Conservation (phyloP, 192 early-diverging fungal genomes). For the Mortierella alpina region DNA sequence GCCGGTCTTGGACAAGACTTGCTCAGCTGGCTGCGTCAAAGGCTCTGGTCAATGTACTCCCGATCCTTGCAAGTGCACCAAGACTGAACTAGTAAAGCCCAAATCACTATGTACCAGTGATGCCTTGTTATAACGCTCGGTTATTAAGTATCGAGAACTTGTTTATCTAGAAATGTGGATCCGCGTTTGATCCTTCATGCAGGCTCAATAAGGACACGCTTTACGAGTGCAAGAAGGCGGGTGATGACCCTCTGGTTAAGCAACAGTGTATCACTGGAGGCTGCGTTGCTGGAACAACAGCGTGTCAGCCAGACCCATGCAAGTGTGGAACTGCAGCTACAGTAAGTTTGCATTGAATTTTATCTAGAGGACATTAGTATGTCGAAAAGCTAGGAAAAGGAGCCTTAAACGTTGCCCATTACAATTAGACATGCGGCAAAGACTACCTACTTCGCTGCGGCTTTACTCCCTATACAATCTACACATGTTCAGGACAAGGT, state of each 20-base stretch:
- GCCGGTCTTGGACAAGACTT: not conserved
- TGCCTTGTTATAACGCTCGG: no score
- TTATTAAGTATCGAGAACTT: no score
- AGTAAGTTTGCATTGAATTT: not conserved
- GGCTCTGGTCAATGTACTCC: not conserved
- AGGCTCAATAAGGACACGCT: not conserved
- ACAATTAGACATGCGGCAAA: constrained; percentile 16
- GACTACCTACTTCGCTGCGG: not conserved
- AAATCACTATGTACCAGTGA: no score
- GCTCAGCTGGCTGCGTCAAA: not conserved
- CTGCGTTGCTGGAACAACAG: constrained; percentile 5
- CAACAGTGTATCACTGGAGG: not conserved
- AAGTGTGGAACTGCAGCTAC: constrained; percentile 6
- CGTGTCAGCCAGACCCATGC: constrained; percentile 12
- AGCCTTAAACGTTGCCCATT: not conserved
- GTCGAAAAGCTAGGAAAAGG: not conserved
- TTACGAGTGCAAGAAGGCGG: not conserved
- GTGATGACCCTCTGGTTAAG: not conserved
- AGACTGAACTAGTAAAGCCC: not conserved
- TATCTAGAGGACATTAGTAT: not conserved
- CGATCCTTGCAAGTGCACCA: constrained; percentile 12
- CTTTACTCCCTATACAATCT: not conserved
- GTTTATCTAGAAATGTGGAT: constrained; percentile 8
- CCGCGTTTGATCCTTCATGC: not conserved
- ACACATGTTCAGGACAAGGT: not conserved